Evolutionary conservation across 495 filamentous ascomycete species (phyloP), one percentile per base, ranked within the genome.

Genomic region (Penicillium herquei): DNA sequence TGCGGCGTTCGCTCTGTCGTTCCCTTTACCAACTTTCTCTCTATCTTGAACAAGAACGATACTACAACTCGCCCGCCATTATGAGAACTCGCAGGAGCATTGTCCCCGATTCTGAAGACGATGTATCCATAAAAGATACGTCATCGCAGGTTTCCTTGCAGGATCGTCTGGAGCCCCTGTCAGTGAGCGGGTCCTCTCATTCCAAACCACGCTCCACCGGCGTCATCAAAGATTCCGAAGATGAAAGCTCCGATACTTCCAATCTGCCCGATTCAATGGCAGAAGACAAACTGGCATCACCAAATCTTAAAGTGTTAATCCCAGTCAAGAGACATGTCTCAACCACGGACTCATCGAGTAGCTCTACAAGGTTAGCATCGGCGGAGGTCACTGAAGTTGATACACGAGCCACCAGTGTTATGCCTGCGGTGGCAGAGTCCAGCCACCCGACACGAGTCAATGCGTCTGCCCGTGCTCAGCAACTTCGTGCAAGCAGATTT

Each of bases 331-430:
- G 67, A 34, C 61, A 61, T 41, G 46, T 42, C 7, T 63, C 68
- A 12, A 46, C 69, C 0, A 58, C 55, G 18, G 63, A 64, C 18
- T 68, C 67, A 0, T 54, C 61, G 21, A 59, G 68, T 1, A 46
- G 59, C 57, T 62, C 77, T 3, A 18, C 65, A 16, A 73, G 66
- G 4, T 65, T 51, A 55, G 54, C 9, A 44, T 76, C 69, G 30
- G 39, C 61, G 43, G 74, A 79, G 39, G 83, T 78, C 7, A 84
- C 78, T 48, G 85, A 83, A 30, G 85, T 82, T 61, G 84, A 84
- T 40, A 96, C 91, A 5, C 90, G 90, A 8, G 86, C 83, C 17
- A 96, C 91, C 11, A 94, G 89, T 65, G 78, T 83, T 5, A 88
- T 88, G 8, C 84, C 88, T 41, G 71, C 58, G 7, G 76, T 73